A percentile compares a stretch with the other conserved stretches of the same genome.
phyloP scores from a whole-genome alignment of 768 basidiomycete species.

The Mrakia frigida region DNA sequence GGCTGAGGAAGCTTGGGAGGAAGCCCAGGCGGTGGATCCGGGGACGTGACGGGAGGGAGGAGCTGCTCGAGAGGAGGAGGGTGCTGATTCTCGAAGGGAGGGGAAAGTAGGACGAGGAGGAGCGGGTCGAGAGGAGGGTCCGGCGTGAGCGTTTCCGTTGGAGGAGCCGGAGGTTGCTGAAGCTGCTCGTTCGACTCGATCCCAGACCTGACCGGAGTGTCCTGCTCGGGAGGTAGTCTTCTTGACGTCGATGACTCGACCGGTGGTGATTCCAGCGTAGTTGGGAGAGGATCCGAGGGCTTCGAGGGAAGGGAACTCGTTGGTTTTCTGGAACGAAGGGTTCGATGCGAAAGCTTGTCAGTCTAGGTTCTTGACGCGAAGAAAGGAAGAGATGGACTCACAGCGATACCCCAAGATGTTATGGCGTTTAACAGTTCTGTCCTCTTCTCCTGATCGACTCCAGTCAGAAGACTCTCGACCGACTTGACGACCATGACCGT shows the following conservation, averaged over 20 bases:
- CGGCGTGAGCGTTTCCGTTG: constrained; percentile 32
- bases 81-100: constrained; percentile 36
- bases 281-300: constrained; percentile 45
- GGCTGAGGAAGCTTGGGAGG: constrained; percentile 34
- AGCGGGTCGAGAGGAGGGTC: constrained; percentile 38
- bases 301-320: constrained; percentile 66
- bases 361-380: constrained; percentile 56
- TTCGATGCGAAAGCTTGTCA: not conserved
- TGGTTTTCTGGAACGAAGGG: constrained; percentile 35
- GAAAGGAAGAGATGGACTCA: not conserved
- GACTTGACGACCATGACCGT: constrained; percentile 51
- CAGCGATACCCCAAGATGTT: constrained; percentile 12
- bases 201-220: constrained; percentile 66
- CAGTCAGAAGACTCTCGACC: constrained; percentile 59
- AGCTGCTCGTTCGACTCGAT: constrained; percentile 81
- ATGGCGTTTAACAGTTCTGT: constrained; percentile 43
- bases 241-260: constrained; percentile 78
- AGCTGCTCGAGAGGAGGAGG: constrained; percentile 43
- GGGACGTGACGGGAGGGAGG: constrained; percentile 38
- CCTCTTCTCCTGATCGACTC: constrained; percentile 71
- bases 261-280: constrained; percentile 73
- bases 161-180: constrained; percentile 19
- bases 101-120: constrained; percentile 44
- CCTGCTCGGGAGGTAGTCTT: constrained; percentile 58
- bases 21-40: constrained; percentile 38